Evolutionary conservation across 1,139 yeast genomes (phyloP), one percentile per base, ranked within the genome.

Genomic region (Sugiyamaella japonica): DNA sequence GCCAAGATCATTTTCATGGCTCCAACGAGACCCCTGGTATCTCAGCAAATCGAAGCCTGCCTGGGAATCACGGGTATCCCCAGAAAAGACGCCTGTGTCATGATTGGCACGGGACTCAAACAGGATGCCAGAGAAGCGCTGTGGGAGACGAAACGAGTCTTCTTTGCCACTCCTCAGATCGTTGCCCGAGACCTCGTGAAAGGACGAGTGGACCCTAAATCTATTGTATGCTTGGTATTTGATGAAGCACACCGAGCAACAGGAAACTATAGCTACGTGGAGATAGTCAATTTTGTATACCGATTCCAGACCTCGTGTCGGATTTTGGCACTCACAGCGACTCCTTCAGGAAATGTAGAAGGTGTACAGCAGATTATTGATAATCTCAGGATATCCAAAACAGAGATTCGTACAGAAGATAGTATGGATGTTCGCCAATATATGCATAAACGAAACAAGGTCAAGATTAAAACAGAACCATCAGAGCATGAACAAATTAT

Each of bases 191-290:
- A 95, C 70, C 74, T 95, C 56, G 77, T 81, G 41, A 74, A 82
- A 37, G 97, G 97, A 0, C 73, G 82, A 1, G 72, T 91, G 29
- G 82, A 89, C 63, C 96, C 98, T 0, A 85, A 82, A 61, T 77
- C 81, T 32, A 76, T 95, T 8, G 86, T 82, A 0, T 80, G 95
- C 55, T 65, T 95, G 49, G 93, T 95, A 1, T 78, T 95, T 38
- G 99, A 95, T 72, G 99, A 95, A 73, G 99, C 99, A 0, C 99
- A 95, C 70, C 75, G 97, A 49, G 89, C 97, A 0, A 84, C 86
- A 49, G 97, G 97, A 0, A 86, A 88, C 54, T 91, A 90, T 67
- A 87, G 98, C 0, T 93, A 93, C 64, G 86, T 86, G 51, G 86
- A 87, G 57, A 93, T 93, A 13, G 89, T 88, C 3, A 76, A 82